Conservation (phyloP, 176 grass and related monocot species). For the Oryza officinalis region DNA sequence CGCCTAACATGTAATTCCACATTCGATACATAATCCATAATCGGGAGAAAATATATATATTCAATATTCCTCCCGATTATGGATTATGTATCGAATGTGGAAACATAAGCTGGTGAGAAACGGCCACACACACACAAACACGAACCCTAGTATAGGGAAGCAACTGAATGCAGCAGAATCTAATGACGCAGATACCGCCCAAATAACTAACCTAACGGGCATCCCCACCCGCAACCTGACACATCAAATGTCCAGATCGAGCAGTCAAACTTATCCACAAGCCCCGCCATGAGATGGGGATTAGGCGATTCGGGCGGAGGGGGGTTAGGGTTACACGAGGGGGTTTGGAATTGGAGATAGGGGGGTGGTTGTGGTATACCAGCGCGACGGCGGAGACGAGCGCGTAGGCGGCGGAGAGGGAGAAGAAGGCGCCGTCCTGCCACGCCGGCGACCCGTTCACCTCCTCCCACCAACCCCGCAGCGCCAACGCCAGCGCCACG, state of each 20-base stretch:
- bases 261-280: conserved; percentile 4
- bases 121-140: not conserved
- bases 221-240: not conserved
- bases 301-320: not conserved
- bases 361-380: conserved; percentile 30
- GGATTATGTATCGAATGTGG: no score
- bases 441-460: conserved; percentile 65
- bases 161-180: not conserved
- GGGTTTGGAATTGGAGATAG: not conserved
- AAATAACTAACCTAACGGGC: not conserved
- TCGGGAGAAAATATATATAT: no score
- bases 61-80: no score
- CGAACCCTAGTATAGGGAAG: not conserved
- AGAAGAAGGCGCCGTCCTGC: conserved; percentile 83
- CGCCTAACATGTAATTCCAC: not conserved
- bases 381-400: conserved; percentile 75
- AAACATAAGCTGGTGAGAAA: not conserved
- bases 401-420: conserved; percentile 73
- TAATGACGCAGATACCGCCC: not conserved
- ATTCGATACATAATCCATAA: not conserved
- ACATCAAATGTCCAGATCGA: conserved; percentile 18
- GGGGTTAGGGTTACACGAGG: not conserved
- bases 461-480: conserved; percentile 72
- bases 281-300: not conserved
- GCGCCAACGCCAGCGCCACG: not conserved